Conservation (phyloP, 2,329 filamentous ascomycete genomes). For the Fusarium austroafricanum region DNA sequence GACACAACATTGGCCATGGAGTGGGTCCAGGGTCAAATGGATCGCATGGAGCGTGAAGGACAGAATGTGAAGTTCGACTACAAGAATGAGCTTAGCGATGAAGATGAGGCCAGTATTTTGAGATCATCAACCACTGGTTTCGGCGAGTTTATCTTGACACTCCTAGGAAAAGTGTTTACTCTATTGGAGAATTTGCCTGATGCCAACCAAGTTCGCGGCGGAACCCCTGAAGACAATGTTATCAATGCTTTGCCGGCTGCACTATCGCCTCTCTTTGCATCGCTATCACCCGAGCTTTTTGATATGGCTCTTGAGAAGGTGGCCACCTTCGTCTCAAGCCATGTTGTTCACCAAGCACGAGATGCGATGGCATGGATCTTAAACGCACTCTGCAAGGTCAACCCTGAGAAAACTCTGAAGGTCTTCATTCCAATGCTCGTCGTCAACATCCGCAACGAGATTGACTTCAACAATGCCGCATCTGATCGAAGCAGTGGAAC, state of each 20-base stretch:
- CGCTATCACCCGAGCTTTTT: constrained; percentile 91
- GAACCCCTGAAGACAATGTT: constrained; percentile 95
- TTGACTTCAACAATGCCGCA: constrained; percentile 94
- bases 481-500: constrained; percentile 93
- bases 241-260: constrained; percentile 95
- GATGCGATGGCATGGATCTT: constrained; percentile 99
- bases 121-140: constrained; percentile 95
- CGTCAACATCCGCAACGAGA: constrained; percentile 92
- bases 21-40: constrained; percentile 95
- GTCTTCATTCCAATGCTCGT: constrained; percentile 91
- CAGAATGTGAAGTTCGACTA: constrained; percentile 90
- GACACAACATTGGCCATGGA: constrained; percentile 84
- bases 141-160: constrained; percentile 89
- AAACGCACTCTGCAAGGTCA: constrained; percentile 95
- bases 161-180: constrained; percentile 94
- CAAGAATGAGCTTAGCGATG: constrained; percentile 80
- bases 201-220: constrained; percentile 85
- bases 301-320: constrained; percentile 93
- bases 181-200: constrained; percentile 95
- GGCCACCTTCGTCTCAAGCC: constrained; percentile 88
- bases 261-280: constrained; percentile 88
- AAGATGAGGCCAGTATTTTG: constrained; percentile 87
- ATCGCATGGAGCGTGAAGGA: constrained; percentile 89
- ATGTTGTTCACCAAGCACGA: constrained; percentile 95
- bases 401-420: constrained; percentile 92